Evolutionary conservation across 202 grass and related monocot genomes (phyloP), one percentile per base, ranked within the genome.

Genomic region (Digitaria exilis): DNA sequence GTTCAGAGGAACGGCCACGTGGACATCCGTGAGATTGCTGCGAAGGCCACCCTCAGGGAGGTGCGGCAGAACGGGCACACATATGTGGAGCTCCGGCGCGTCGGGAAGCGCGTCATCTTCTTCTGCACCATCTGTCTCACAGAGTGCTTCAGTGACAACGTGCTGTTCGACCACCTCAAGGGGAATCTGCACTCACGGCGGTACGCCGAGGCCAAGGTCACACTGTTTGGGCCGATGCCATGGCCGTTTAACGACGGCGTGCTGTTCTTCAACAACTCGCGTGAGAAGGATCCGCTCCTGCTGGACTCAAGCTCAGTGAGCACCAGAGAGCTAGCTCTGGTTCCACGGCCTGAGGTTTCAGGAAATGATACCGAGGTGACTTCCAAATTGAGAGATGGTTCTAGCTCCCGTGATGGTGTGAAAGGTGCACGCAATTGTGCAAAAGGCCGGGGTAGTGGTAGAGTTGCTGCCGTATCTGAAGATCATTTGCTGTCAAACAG

Each of bases 101-200:
- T 50, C 0, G 96, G 93, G 51, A 96, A 96, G 82, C 93, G 87
- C 2, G 75, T 90, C 71, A 99, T 96, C 83, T 99, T 99, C 93
- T 99, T 99, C 87, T 99, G 96, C 83, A 94, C 96, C 58, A 90
- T 99, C 82, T 99, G 96, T 85, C 93, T 99, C 31, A 99, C 96
- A 0, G 91, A 92, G 29, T 99, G 96, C 86, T 99, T 90, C 86
- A 99, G 85, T 4, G 96, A 99, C 71, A 99, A 83, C 2, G 96
- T 99, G 78, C 71, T 99, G 54, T 99, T 96, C 5, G 96, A 99
- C 79, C 96, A 99, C 65, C 80, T 99, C 5, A 93, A 88, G 59
- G 96, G 96, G 73, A 96, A 84, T 76, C 84, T 99, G 77, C 96
- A 99, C 66, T 56, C 93, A 0, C 32, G 84, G 51, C 80, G 93